Evolutionary conservation across 179 eudicot species (phyloP), one percentile per base, ranked within the genome.

Genomic region (Carnegiea gigantea): DNA sequence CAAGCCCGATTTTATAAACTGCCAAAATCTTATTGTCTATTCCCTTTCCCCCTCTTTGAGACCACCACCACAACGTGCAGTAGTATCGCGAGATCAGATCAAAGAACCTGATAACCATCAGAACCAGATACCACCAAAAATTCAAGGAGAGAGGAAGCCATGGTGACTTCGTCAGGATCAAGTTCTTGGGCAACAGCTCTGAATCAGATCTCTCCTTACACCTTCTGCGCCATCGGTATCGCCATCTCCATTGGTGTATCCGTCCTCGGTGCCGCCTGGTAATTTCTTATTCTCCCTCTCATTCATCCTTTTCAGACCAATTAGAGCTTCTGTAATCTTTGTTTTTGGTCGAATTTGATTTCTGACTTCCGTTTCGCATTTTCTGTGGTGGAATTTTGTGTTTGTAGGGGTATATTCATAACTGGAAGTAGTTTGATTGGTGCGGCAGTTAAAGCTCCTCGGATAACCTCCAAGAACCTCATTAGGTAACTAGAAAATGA

Each of bases 381-480:
- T 77, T 38, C 10, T 51, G 57, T 51, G 17, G 30, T 30, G 23
- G 46, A 1, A 20, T 54, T 51, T 21, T 76, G 36, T 62, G 24
- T 78, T 26, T 53, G 75, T 73, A 95, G 99, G 98, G 99, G 99
- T 38, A 95, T 95, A 44, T 95, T 88, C 77, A 94, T 95, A 38
- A 95, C 99, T 9, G 98, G 99, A 65, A 95, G 99, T 87, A 95
- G 99, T 89, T 91, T 95, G 89, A 95, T 95, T 78, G 99, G 99
- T 86, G 99, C 99, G 10, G 95, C 99, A 1, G 89, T 95, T 40
- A 95, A 95, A 88, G 99, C 99, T 85, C 99, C 99, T 23, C 93
- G 99, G 21, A 95, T 94, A 75, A 95, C 98, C 51, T 94, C 99
- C 48, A 95, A 95, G 87, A 94, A 95, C 87, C 94, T 95, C 75